Evolutionary conservation across 352 stramenopile genomes (phyloP).

Genomic region (Globisporangium takayamanum): DNA sequence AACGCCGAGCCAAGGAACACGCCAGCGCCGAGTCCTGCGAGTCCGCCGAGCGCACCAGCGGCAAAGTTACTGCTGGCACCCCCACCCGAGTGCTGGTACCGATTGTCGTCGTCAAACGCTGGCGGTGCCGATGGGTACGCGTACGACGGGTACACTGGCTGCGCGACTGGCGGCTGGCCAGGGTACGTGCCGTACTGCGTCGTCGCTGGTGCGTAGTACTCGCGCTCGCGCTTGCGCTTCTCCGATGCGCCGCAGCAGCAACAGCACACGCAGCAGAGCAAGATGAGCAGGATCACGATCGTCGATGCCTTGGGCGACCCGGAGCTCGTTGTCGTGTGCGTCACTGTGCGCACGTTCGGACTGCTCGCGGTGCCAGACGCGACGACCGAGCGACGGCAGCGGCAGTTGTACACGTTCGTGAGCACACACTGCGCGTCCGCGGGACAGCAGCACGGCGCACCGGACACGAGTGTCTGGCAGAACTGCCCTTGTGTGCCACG

Average conservation of each 20-base stretch:
- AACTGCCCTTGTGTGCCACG: constrained; percentile 53
- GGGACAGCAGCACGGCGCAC: constrained; percentile 59
- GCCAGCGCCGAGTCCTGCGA: constrained; percentile 43
- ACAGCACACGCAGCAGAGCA: constrained; percentile 51
- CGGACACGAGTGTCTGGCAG: constrained; percentile 45
- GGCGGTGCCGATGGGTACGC: constrained; percentile 45
- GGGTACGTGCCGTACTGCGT: constrained; percentile 36
- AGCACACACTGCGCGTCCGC: constrained; percentile 43
- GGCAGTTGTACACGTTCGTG: constrained; percentile 49
- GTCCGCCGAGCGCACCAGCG: constrained; percentile 34
- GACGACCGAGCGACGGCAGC: constrained; percentile 30
- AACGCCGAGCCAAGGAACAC: constrained; percentile 42
- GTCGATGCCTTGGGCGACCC: constrained; percentile 16
- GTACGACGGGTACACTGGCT: constrained; percentile 28
- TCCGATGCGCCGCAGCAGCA: constrained; percentile 38
- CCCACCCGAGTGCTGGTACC: constrained; percentile 10
- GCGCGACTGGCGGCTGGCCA: not conserved
- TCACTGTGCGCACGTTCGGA: constrained; percentile 16
- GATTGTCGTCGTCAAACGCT: constrained; percentile 11
- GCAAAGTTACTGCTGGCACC: constrained; percentile 18
- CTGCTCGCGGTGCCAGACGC: constrained; percentile 8
- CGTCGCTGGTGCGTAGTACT: constrained; percentile 20
- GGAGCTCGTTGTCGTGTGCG: constrained; percentile 26
- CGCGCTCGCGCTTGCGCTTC: constrained; percentile 17
- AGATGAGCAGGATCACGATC: constrained; percentile 35